Base-by-base conservation (phyloP, 2,329 filamentous ascomycete genomes). In the Uncinocarpus reesii region DNA sequence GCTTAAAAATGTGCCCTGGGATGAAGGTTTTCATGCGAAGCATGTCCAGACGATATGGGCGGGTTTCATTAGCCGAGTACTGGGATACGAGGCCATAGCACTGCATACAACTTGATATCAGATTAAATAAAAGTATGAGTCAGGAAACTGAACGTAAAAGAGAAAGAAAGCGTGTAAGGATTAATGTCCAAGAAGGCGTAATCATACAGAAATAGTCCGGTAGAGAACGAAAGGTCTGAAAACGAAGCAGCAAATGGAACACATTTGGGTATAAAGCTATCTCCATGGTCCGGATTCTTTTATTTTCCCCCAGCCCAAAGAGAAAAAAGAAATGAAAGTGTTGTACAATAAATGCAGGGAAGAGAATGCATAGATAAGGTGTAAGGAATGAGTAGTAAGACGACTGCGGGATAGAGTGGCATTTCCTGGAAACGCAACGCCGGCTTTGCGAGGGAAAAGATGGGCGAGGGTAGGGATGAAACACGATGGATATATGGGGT, bases 251-350 rank as follows among this genome's bases (percentile, higher is more conserved):
- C n/a, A 15, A 21, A 21, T 40, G 16, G 34, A 34, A 34, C 6
- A 29, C 15, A 46, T 16, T 18, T 15, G 45, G 45, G 45, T 47
- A 47, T 47, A 47, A 47, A 47, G 45, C 45, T 47, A 47, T 13
- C 35, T 32, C 36, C 16, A 32, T 16, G n/a, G 45, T 47, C 35
- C 45, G n/a, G n/a, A n/a, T n/a, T n/a, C n/a, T n/a, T n/a, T n/a
- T 41, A 28, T 47, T 47, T 38, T 41, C 21, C 37, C 43, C 23
- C 16, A 37, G 6, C 26, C 11, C 15, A 29, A 13, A 46, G n/a
- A 36, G 21, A 18, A 7, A 32, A 46, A 18, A 37, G 23, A 38
- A 31, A 38, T 11, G 21, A 36, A 28, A 32, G 6, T 26, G n/a
- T n/a, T n/a, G 7, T 5, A 41, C 15, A 35, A 16, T 35, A 35